Percentiles rank a stretch among this genome's conserved stretches.
These are phyloP conservation scores for Kodamaea nitidulidarum DNA, from an alignment of 805 yeast genomes.

Conservation along the genomic window DNA sequence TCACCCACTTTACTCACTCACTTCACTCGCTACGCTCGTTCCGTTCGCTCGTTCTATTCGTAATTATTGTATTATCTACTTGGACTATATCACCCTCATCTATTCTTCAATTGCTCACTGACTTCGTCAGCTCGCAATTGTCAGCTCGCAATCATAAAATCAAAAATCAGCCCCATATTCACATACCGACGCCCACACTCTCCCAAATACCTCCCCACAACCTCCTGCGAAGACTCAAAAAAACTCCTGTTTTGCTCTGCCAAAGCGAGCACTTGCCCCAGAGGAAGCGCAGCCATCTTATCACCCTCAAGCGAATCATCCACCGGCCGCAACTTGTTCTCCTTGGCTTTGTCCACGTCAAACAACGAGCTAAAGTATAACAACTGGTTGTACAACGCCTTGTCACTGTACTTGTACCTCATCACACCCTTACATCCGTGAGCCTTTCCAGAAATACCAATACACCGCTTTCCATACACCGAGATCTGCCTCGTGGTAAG, in stretches of 20 bases:
- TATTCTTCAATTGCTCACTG: too few species aligned
- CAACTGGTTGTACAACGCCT: conserved; percentile 80
- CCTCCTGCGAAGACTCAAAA: conserved; percentile 50
- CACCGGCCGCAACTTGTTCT: conserved; percentile 50
- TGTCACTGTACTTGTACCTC: conserved; percentile 72
- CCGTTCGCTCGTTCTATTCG: too few species aligned
- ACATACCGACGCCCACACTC: conserved; percentile 89
- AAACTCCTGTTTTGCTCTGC: conserved; percentile 73
- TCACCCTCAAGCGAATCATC: conserved; percentile 29
- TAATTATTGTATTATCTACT: too few species aligned
- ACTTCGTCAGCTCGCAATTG: neutral
- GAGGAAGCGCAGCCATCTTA: conserved; percentile 28
- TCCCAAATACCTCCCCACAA: conserved; percentile 67
- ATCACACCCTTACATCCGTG: conserved; percentile 75
- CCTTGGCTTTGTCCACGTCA: conserved; percentile 75
- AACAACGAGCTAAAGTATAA: conserved; percentile 74
- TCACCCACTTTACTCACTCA: too few species aligned
- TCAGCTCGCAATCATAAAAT: conserved; percentile 13
- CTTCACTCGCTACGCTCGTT: too few species aligned
- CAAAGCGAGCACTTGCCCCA: conserved; percentile 63
- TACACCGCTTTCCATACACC: conserved; percentile 84
- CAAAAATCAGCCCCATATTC: conserved; percentile 78
- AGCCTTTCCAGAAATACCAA: conserved; percentile 59
- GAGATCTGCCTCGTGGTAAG: conserved; percentile 76
- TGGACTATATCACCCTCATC: too few species aligned